Base-by-base conservation (phyloP, 495 filamentous ascomycete species). In the Podospora australis region DNA sequence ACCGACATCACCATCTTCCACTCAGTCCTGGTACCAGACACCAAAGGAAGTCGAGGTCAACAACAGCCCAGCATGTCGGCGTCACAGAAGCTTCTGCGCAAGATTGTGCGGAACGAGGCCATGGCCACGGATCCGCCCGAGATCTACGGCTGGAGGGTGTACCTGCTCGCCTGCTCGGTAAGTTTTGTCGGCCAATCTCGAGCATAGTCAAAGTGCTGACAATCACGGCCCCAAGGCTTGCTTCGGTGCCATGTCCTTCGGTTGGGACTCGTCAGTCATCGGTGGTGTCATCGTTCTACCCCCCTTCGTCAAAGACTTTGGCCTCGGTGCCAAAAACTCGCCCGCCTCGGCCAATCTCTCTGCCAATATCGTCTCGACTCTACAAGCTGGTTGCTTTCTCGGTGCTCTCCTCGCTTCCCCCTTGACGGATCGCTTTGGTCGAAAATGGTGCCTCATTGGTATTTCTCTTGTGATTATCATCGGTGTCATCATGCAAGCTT, bases 81-180 rank as follows among this genome's bases (percentile, higher is more conserved):
- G 7, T 55, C 58, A 6, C 34, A 48, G 22, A 57, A 35, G 54
- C 44, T 88, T 43, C 64, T 88, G 25, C 74, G 68, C 51, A 79
- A 75, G 51, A 79, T 90, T 57, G 81, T 88, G 53, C 79, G 79
- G 65, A 90, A 90, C 78, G 83, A 88, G 52, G 80, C 86, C 35
- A 88, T 88, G 81, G 83, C 77, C 66, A 68, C 66, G 38, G 84
- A 86, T 57, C 84, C 86, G 9, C 74, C 73, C 46, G 81, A 89
- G 69, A 86, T 90, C 57, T 90, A 90, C 55, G 83, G 83, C 52
- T 88, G 84, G 84, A 78, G 84, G 48, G 81, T 84, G 16, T 87
- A 81, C 53, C 62, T 78, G 26, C 66, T 88, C 24, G 82, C 84
- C 17, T 83, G 77, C 48, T 84, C 83, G 39, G 81, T 84, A 49